Conservation (phyloP, 2,329 filamentous ascomycete species). For the Tolypocladium capitatum region DNA sequence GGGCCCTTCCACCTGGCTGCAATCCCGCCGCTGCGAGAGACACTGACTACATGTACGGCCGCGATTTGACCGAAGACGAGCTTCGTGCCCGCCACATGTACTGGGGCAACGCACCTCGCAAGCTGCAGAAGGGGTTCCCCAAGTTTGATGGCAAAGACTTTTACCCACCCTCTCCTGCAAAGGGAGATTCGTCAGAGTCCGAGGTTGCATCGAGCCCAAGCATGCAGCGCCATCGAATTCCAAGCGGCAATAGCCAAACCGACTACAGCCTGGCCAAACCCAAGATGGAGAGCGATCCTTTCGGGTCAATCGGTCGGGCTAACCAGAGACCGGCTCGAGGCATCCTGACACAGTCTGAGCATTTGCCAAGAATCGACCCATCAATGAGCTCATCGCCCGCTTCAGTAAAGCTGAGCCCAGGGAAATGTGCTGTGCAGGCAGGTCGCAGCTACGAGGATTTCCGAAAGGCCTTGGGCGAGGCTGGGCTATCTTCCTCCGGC, state of each 20-base stretch:
- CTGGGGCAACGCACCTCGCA: slow-evolving; percentile 42
- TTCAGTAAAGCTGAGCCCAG: slow-evolving; percentile 10
- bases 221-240: neutral
- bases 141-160: slow-evolving; percentile 55
- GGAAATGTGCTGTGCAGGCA: slow-evolving; percentile 11
- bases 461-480: slow-evolving; percentile 10
- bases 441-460: slow-evolving; percentile 15
- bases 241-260: neutral
- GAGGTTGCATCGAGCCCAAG: neutral
- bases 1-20: slow-evolving; percentile 32
- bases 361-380: slow-evolving; percentile 11
- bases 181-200: neutral
- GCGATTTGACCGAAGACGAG: slow-evolving; percentile 46
- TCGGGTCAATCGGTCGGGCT: slow-evolving; percentile 7
- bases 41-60: slow-evolving; percentile 39
- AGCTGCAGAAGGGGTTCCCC: slow-evolving; percentile 38
- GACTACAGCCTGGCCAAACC: neutral
- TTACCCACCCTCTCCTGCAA: slow-evolving; percentile 40
- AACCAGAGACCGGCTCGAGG: slow-evolving; percentile 9
- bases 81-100: slow-evolving; percentile 44
- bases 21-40: slow-evolving; percentile 26
- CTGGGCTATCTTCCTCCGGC: slow-evolving; percentile 1
- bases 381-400: slow-evolving; percentile 8
- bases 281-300: slow-evolving; percentile 9
- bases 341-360: slow-evolving; percentile 20